Base-by-base conservation (phyloP, 805 yeast genomes). In the Cyberlindnera nakhonratchasimensis region DNA sequence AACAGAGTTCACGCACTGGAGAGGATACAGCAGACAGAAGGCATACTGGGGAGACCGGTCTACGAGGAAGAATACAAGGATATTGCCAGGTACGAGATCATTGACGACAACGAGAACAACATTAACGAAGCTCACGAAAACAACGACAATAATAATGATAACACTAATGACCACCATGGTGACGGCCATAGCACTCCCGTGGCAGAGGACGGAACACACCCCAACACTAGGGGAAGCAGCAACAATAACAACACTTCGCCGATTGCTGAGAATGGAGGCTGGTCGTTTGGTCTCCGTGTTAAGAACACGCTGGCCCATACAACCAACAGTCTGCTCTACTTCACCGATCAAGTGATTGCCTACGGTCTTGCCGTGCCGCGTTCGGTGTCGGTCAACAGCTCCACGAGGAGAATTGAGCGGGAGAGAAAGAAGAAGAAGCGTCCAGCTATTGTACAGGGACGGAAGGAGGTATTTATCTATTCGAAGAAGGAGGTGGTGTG, bases 1-100 rank as follows among this genome's bases (percentile, higher is more conserved):
- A 85, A 83, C 55, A 70, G 84, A 48, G 70, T 82, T 42, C 73
- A 74, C 38, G 67, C 73, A 11, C 60, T 82, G 30, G 80, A 79
- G 63, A 75, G 77, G 48, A 66, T 65, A 13, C 72, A 74, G 40
- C 90, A 85, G 52, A 77, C 79, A 32, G 81, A 79, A 45, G 86
- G 91, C 7, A 75, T 86, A 5, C 59, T 87, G 29, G 96, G 96
- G 1, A 66, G 95, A 46, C 79, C 80, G 14, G 75, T 84, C 33
- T 82, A 77, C 56, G 91, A 82, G 48, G 90, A 83, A 42, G 88
- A 81, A 40, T 62, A 64, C 39, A 51, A 33, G 14, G 57, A 43
- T 26, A 54, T 54, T 3, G 48, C 52, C 5, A 39, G 49, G 6
- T 54, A 57, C 31, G 56, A 52, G 22, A 26, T 57, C 3, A 29